Evolutionary conservation across 2,329 filamentous ascomycete genomes (phyloP).

Genomic region (Talaromyces islandicus): DNA sequence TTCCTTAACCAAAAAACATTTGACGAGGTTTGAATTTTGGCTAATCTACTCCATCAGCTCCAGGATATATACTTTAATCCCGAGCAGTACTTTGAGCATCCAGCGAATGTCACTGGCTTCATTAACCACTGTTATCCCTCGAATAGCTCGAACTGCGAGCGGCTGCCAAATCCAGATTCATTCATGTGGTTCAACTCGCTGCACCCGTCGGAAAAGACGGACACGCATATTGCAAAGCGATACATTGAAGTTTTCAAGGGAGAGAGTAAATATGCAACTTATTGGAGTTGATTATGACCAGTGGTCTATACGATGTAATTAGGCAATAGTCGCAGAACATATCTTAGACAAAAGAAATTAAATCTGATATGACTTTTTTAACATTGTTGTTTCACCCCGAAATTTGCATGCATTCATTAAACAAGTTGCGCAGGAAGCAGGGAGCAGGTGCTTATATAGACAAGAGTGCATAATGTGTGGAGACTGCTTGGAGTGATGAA

Average conservation of each 20-base stretch:
- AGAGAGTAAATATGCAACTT: constrained; percentile 23
- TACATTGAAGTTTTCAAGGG: constrained; percentile 53
- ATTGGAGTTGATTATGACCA: constrained; percentile 15
- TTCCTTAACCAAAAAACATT: background rate
- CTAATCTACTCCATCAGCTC: constrained; percentile 33
- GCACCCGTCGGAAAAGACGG: constrained; percentile 63
- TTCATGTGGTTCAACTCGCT: constrained; percentile 71
- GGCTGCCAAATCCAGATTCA: constrained; percentile 45
- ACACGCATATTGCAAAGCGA: constrained; percentile 51
- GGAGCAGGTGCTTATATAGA: background rate
- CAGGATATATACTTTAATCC: constrained; percentile 61
- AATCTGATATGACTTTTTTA: background rate
- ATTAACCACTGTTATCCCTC: constrained; percentile 49
- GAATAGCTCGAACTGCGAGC: constrained; percentile 31
- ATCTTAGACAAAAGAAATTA: background rate
- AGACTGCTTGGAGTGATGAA: background rate
- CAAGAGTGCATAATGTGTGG: background rate
- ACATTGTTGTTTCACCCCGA: background rate
- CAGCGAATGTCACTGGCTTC: constrained; percentile 56
- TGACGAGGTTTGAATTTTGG: background rate
- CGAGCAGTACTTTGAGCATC: constrained; percentile 53
- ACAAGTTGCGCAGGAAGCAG: background rate
- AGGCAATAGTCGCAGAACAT: background rate
- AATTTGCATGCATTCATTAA: background rate
- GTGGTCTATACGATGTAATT: too few relatives aligned